Evolutionary conservation across 2,329 filamentous ascomycete genomes (phyloP).

Genomic region (Chaetomium globosum): DNA sequence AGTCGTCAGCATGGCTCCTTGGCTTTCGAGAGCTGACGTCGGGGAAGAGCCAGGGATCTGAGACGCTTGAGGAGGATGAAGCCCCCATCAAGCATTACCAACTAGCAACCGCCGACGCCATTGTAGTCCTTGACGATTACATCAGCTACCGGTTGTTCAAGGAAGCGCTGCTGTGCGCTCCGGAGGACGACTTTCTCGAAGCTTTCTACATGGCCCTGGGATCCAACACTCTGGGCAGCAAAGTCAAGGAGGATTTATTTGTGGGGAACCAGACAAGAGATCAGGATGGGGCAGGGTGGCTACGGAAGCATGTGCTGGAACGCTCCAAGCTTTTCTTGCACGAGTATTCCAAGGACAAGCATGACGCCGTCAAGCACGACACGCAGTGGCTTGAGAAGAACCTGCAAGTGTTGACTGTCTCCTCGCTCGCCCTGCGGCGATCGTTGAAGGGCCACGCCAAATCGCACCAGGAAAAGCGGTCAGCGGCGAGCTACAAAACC

Average conservation of each 20-base stretch:
- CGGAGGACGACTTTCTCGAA: conserved; percentile 85
- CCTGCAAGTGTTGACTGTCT: conserved; percentile 74
- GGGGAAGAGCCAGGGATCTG: conserved; percentile 51
- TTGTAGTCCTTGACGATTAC: conserved; percentile 84
- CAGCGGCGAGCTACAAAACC: conserved; percentile 65
- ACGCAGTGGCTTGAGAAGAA: conserved; percentile 89
- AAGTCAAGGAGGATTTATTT: conserved; percentile 76
- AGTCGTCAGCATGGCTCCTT: conserved; percentile 73
- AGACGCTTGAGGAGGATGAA: conserved; percentile 63
- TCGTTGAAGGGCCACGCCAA: conserved; percentile 72
- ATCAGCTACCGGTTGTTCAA: conserved; percentile 89
- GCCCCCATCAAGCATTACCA: conserved; percentile 75
- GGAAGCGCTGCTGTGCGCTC: conserved; percentile 78
- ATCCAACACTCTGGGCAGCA: conserved; percentile 70
- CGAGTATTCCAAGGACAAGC: conserved; percentile 68
- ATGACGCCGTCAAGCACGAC: conserved; percentile 81
- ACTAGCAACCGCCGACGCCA: conserved; percentile 69
- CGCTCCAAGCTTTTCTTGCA: conserved; percentile 88
- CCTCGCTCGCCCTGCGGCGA: conserved; percentile 74
- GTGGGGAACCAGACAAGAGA: conserved; percentile 69
- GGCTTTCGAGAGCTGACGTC: conserved; percentile 74
- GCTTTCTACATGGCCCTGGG: conserved; percentile 82
- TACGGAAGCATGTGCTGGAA: conserved; percentile 83
- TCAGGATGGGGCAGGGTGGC: conserved; percentile 66
- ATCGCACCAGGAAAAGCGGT: conserved; percentile 73